Evolutionary conservation across 495 filamentous ascomycete genomes (phyloP).

Genomic region (Penicillium samsonianum): DNA sequence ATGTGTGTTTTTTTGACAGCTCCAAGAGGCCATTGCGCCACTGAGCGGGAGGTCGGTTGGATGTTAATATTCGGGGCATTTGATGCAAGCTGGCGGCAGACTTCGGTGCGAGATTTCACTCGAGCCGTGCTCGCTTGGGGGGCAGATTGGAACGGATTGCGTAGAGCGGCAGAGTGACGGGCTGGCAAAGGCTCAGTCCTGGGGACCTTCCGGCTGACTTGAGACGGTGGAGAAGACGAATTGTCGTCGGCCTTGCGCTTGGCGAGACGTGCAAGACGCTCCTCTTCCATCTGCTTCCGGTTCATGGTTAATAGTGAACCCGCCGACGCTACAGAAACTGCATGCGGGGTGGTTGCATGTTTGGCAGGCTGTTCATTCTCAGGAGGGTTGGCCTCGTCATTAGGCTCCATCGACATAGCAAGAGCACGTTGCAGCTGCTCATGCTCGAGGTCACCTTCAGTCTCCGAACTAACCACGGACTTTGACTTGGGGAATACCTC

Average conservation of each 20-base stretch:
- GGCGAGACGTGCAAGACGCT: constrained; percentile 67
- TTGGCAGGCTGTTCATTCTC: constrained; percentile 3
- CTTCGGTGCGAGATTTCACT: neutral
- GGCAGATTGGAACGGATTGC: neutral
- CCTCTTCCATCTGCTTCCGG: constrained; percentile 83
- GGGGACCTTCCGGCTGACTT: constrained; percentile 9
- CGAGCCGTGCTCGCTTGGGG: neutral
- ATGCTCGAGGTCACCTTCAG: constrained; percentile 36
- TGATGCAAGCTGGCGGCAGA: constrained; percentile 5
- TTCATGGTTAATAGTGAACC: constrained; percentile 56
- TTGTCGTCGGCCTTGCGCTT: constrained; percentile 57
- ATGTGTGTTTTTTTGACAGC: constrained; percentile 83
- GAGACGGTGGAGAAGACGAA: constrained; percentile 3
- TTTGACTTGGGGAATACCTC: constrained; percentile 38
- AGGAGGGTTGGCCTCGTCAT: neutral
- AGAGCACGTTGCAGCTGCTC: constrained; percentile 55
- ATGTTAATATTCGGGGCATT: neutral
- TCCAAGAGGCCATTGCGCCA: constrained; percentile 66
- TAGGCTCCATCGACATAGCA: constrained; percentile 50
- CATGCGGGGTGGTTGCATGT: neutral
- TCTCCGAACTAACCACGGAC: constrained; percentile 39
- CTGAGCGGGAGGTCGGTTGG: constrained; percentile 26
- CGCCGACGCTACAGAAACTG: constrained; percentile 2
- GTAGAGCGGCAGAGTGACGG: neutral
- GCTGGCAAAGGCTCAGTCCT: neutral